Base-by-base conservation (phyloP, 305 asterid species). In the Ilex paraguariensis region DNA sequence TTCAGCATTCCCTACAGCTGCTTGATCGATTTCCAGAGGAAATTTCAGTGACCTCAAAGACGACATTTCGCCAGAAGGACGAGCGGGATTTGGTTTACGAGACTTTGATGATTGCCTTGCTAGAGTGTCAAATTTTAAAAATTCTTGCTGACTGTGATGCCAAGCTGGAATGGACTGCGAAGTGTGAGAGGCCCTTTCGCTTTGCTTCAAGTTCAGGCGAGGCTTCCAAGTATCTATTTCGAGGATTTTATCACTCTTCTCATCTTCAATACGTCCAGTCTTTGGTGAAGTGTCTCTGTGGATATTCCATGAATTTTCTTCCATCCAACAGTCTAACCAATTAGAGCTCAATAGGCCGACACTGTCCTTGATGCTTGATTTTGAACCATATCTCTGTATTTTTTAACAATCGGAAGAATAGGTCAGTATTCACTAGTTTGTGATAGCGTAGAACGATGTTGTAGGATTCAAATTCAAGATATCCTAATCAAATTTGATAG, bases 281-380 rank as follows among this genome's bases (percentile, higher is more conserved):
- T 64, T 73, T 3, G 54, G 63, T 63, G 67, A 63, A 48, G 69
- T 42, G 33, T 61, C 64, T 12, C 67, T 71, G 36, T 64, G 68
- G 64, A 65, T 73, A 69, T 65, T 81, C 84, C 75, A 71, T 8
- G 81, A 57, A 48, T 72, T 73, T 61, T 84, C 87, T 70, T 88
- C 95, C 98, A 91, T 91, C 96, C 95, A 87, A 50, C 75, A 83
- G 70, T 82, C 86, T 46, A 86, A 71, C 96, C 95, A 88, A 60
- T 75, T 77, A 7, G 87, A 52, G 11, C 31, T 17, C 31, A 52
- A 14, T 42, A 56, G 66, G 66, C 53, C 73, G 62, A 57, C 61
- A 42, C n/a, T 69, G 63, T 75, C 71, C 63, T 62, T 71, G 46
- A 64, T 51, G 57, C 64, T 73, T 13, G 88, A 68, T 69, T 81